Base-by-base conservation (phyloP, 2,329 filamentous ascomycete genomes). In the Ophiostoma triangulosporum region DNA sequence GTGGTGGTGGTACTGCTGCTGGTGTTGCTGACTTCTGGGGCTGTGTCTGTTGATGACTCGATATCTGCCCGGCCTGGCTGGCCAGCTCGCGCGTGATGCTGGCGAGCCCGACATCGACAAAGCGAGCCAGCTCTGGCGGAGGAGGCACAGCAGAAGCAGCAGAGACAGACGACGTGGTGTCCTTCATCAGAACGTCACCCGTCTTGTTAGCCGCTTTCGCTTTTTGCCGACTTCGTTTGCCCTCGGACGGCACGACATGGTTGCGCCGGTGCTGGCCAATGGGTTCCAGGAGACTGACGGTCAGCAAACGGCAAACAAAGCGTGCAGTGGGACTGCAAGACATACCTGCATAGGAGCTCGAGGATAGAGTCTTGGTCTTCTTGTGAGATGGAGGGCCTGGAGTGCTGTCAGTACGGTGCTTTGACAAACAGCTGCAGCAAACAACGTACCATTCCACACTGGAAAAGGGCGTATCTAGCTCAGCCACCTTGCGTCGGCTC, bases 391-490 rank as follows among this genome's bases (percentile, higher is more conserved):
- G 73, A 65, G 7, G 84, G 84, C 82, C 84, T 88, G 49, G 6
- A 8, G 5, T 4, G 12, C 3, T 33, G 46, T 40, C 15, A 53
- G 26, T 3, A 38, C 53, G 31, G 29, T 17, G 32, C 6, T 3
- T 20, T 6, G 20, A 12, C 14, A 22, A 35, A 7, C 14, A 22
- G n/a, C n/a, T n/a, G n/a, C n/a, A 14, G 7, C 2, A 15, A 40
- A 8, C n/a, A 29, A 12, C 69, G 40, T 65, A 85, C 84, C 82
- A 86, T 64, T 73, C 65, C 11, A 74, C 69, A 6, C 71, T 66
- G 2, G 81, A 80, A 63, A 78, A 86, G 0, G 83, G 82, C 3
- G 78, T 79, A 48, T 84, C 80, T 24, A 84, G 73, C 60, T 83
- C 80, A 17, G 83, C 69, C 8, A 78, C 70, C 62, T 76, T 83